Conservation (phyloP, 73 alveolate genomes). For the Tetrahymena thermophila region DNA sequence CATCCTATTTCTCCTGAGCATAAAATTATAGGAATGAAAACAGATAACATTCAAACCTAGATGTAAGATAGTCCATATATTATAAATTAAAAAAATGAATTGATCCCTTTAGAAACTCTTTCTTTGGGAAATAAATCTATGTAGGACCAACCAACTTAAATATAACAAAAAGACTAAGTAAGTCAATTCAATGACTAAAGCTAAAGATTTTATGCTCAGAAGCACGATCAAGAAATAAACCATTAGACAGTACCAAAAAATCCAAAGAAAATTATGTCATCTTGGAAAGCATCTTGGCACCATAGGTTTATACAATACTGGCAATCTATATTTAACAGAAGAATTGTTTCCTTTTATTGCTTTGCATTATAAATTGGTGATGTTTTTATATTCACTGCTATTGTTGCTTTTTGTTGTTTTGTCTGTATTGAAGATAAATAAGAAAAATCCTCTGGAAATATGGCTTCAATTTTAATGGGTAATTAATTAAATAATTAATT, state of each 20-base stretch:
- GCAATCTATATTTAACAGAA: not conserved
- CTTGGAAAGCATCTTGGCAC: not conserved
- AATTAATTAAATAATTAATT: not conserved
- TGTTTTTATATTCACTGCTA: not conserved
- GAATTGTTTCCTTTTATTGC: not conserved
- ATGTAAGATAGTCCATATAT: not conserved
- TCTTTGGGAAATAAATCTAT: not conserved
- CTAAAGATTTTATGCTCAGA: not conserved
- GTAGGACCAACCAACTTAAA: not conserved
- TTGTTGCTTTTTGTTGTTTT: not conserved
- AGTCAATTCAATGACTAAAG: not conserved
- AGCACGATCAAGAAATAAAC: not conserved
- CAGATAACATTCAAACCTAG: too few species aligned
- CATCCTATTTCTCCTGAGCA: not conserved
- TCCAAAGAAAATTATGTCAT: not conserved
- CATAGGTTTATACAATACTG: not conserved
- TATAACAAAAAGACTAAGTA: not conserved
- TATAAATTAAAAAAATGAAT: not conserved
- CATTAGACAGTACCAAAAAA: not conserved
- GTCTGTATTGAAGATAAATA: not conserved
- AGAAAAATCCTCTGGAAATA: not conserved
- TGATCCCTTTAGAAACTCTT: not conserved
- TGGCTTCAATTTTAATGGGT: not conserved
- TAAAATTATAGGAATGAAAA: not conserved
- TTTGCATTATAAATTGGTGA: not conserved